phyloP scores from a whole-genome alignment of 257 asterid species.

The Solanum piurae region DNA sequence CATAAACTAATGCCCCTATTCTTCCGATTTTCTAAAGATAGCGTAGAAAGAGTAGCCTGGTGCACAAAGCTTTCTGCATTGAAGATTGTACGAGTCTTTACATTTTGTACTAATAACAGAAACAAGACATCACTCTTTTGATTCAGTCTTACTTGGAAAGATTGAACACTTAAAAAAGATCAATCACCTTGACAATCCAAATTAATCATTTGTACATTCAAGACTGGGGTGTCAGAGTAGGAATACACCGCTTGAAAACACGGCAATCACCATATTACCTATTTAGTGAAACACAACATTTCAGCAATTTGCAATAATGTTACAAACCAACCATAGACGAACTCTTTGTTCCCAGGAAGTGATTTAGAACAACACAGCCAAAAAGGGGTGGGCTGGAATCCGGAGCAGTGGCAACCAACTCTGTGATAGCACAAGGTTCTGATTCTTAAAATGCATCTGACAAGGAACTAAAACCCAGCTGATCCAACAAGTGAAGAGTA shows the following conservation, averaged over 20 bases:
- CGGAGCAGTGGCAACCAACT: background rate
- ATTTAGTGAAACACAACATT: background rate
- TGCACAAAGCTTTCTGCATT: background rate
- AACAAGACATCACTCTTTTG: background rate
- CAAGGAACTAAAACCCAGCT: slow-evolving; percentile 57
- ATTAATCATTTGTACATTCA: background rate
- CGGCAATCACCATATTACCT: background rate
- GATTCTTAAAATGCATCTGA: background rate
- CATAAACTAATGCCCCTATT: background rate
- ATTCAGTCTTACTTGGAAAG: background rate
- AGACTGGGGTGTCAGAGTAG: background rate
- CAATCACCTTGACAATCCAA: background rate
- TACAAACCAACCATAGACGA: background rate
- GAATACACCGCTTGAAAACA: background rate
- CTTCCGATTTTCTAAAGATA: background rate
- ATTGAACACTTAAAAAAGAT: background rate
- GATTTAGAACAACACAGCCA: background rate
- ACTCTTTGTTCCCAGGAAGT: background rate
- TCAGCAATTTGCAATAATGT: background rate
- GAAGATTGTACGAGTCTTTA: background rate
- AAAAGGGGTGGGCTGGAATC: background rate
- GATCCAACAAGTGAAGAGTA: slow-evolving; percentile 88
- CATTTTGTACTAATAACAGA: background rate
- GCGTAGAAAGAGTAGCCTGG: background rate
- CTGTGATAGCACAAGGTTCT: background rate